phyloP scores from a whole-genome alignment of 257 asterid species.

The Lavandula angustifolia region DNA sequence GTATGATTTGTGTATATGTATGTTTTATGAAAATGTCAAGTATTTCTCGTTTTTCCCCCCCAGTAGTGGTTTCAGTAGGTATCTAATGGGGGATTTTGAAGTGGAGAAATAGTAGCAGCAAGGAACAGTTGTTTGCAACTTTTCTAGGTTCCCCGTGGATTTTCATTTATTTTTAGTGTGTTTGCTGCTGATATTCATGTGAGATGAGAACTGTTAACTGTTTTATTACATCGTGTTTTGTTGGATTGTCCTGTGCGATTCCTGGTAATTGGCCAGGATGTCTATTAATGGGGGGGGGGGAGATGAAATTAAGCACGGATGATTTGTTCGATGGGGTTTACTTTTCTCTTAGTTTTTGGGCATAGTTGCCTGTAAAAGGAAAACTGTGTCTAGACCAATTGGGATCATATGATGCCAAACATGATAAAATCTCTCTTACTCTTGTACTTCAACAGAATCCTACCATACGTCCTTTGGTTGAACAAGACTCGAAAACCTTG shows the following conservation, averaged over 20 bases:
- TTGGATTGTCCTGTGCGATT: neutral
- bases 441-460: slow-evolving; percentile 68
- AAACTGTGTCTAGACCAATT: slow-evolving; percentile 15
- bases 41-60: too few species aligned
- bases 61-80: slow-evolving; percentile 4
- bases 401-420: slow-evolving; percentile 22
- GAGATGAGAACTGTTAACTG: neutral
- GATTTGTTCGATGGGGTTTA: neutral
- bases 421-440: slow-evolving; percentile 21
- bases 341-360: neutral
- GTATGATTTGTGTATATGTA: neutral
- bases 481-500: slow-evolving; percentile 67
- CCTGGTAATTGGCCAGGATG: neutral
- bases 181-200: neutral
- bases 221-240: neutral
- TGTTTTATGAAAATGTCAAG: neutral
- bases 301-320: neutral
- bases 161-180: neutral
- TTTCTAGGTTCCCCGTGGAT: neutral
- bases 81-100: slow-evolving; percentile 13
- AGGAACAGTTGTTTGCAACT: neutral
- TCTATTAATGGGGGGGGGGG: neutral
- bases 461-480: slow-evolving; percentile 72
- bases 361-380: slow-evolving; percentile 8
- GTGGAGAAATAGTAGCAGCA: slow-evolving; percentile 10